Evolutionary conservation across 768 basidiomycete species (phyloP).

Genomic region (Lactifluus hygrophoroides): DNA sequence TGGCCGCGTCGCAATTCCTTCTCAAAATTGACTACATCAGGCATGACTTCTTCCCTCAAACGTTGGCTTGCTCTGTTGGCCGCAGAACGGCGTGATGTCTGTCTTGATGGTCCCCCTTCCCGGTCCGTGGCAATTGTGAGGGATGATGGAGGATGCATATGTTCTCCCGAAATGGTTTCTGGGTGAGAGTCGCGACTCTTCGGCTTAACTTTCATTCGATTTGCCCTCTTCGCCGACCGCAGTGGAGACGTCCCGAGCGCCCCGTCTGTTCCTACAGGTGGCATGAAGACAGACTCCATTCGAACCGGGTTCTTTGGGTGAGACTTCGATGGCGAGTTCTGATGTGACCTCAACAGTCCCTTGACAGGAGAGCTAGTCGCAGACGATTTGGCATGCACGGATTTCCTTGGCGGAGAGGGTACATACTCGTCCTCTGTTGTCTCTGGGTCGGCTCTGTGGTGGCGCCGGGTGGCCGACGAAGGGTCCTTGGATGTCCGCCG

Average conservation of each 20-base stretch:
- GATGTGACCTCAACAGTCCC: background rate
- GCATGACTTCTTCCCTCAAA: slow-evolving; percentile 55
- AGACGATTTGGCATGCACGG: background rate
- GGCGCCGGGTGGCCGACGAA: background rate
- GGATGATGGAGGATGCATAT: background rate
- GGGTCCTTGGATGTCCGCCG: background rate
- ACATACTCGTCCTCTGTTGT: background rate
- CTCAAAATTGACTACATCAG: slow-evolving; percentile 63
- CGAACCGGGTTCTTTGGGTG: background rate
- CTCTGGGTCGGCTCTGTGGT: background rate
- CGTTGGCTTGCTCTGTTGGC: slow-evolving; percentile 41
- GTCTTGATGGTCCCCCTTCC: slow-evolving; percentile 16
- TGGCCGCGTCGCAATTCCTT: slow-evolving; percentile 45
- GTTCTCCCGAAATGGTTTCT: background rate
- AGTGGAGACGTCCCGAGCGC: background rate
- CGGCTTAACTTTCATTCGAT: slow-evolving; percentile 5
- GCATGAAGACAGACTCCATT: slow-evolving; percentile 16
- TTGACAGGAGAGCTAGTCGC: background rate
- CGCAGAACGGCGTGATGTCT: slow-evolving; percentile 38
- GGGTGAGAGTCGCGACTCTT: background rate
- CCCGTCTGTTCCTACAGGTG: slow-evolving; percentile 11
- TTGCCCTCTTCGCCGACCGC: slow-evolving; percentile 3
- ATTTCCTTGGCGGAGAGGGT: slow-evolving; percentile 17
- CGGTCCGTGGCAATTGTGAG: slow-evolving; percentile 19
- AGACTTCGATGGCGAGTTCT: slow-evolving; percentile 10